phyloP scores from a whole-genome alignment of 768 basidiomycete species.

The Leccinum incarnatum region DNA sequence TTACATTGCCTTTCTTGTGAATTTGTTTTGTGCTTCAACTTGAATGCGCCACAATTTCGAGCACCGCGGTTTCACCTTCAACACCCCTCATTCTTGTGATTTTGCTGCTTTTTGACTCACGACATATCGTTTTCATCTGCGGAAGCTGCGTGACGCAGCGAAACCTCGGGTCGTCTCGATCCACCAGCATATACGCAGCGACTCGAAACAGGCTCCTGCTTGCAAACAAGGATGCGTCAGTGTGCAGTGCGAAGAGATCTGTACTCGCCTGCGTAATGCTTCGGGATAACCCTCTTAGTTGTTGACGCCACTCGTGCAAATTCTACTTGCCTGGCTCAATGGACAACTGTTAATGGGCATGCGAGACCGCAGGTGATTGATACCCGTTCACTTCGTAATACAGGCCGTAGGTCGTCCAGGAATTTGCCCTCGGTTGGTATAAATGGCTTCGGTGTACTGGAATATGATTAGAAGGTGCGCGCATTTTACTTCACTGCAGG shows the following conservation, averaged over 20 bases:
- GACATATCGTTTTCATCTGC: neutral
- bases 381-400: too few species aligned
- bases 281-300: neutral
- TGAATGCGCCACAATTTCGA: neutral
- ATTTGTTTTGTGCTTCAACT: neutral
- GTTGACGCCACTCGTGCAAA: constrained; percentile 5
- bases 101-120: neutral
- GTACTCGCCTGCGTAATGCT: constrained; percentile 10
- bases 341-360: neutral
- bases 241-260: neutral
- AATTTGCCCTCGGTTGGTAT: neutral
- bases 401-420: neutral
- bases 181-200: neutral
- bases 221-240: neutral
- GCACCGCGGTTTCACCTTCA: neutral
- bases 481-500: neutral
- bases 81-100: neutral
- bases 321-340: neutral
- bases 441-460: neutral
- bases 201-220: neutral
- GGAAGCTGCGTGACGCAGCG: neutral
- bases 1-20: neutral
- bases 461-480: neutral
- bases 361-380: neutral
- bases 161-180: neutral